Conservation (phyloP, 2,329 filamentous ascomycete species). For the Phoma sp. region DNA sequence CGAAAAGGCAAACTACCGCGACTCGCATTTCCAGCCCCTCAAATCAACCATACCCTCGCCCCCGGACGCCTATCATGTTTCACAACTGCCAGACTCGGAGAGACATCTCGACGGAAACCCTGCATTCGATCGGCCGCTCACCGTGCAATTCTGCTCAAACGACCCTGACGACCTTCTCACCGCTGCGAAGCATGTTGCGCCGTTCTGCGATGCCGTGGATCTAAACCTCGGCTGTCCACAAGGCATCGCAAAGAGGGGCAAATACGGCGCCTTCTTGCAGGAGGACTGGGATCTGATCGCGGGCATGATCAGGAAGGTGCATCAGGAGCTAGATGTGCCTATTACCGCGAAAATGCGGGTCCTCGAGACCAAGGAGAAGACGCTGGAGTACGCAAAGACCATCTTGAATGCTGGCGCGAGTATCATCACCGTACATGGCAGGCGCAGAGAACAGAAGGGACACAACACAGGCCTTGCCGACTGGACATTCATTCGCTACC, state of each 20-base stretch:
- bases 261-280: constrained; percentile 94
- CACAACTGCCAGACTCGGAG: constrained; percentile 36
- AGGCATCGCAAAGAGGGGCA: constrained; percentile 87
- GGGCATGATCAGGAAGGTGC: constrained; percentile 81
- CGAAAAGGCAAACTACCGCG: constrained; percentile 77
- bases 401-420: constrained; percentile 88
- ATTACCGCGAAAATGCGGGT: constrained; percentile 96
- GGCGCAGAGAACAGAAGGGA: constrained; percentile 90
- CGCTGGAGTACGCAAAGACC: constrained; percentile 86
- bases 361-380: constrained; percentile 84
- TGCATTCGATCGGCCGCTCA: constrained; percentile 81
- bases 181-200: constrained; percentile 79
- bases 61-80: constrained; percentile 44
- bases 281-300: constrained; percentile 88
- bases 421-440: constrained; percentile 90
- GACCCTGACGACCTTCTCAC: constrained; percentile 79
- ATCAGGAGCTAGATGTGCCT: constrained; percentile 78
- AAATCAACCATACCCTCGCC: constrained; percentile 47
- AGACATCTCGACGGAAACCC: constrained; percentile 82
- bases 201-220: constrained; percentile 94
- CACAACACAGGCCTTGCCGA: constrained; percentile 93
- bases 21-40: constrained; percentile 79
- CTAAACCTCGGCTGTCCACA: constrained; percentile 96
- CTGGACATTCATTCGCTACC: constrained; percentile 82
- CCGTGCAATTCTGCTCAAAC: constrained; percentile 97